A percentile compares a stretch with the other conserved stretches of the same genome.
These are phyloP conservation scores for Pyricularia sp. DNA, from an alignment of 2,329 filamentous ascomycete species.

Conservation along the genomic window DNA sequence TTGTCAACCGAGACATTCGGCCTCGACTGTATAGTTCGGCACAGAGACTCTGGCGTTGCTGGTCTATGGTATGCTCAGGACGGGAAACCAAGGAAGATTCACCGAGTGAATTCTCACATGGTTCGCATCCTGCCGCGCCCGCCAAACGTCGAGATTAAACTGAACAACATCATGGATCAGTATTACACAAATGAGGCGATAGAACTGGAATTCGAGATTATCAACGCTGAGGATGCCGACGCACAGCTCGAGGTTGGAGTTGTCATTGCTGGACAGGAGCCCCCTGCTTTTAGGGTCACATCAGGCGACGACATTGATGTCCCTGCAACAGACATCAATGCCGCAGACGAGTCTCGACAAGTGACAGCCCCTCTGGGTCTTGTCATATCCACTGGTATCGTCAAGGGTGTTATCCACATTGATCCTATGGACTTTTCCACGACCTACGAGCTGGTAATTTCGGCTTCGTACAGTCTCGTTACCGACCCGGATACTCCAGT, in stretches of 20 bases:
- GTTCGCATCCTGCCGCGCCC: constrained; percentile 79
- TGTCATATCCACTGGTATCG: constrained; percentile 35
- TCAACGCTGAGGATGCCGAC: constrained; percentile 77
- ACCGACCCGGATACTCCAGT: constrained; percentile 77
- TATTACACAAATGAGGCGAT: constrained; percentile 83
- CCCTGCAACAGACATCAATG: neutral
- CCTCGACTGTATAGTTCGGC: constrained; percentile 54
- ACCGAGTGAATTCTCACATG: constrained; percentile 38
- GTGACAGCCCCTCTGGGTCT: constrained; percentile 32
- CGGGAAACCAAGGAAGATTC: constrained; percentile 32
- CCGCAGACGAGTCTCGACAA: constrained; percentile 18
- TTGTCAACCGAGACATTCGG: constrained; percentile 58
- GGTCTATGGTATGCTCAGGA: constrained; percentile 40
- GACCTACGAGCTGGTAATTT: constrained; percentile 60
- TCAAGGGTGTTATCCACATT: constrained; percentile 36
- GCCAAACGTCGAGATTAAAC: constrained; percentile 74
- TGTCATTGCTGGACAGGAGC: constrained; percentile 50
- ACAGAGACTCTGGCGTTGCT: constrained; percentile 31
- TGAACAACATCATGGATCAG: constrained; percentile 53
- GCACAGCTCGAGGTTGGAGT: constrained; percentile 64
- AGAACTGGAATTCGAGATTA: constrained; percentile 55
- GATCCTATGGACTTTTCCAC: constrained; percentile 39
- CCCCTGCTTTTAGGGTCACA: constrained; percentile 35
- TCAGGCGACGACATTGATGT: constrained; percentile 17
- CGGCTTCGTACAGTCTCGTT: constrained; percentile 66